phyloP scores from a whole-genome alignment of 768 basidiomycete species.

The Kwoniella bestiolae region DNA sequence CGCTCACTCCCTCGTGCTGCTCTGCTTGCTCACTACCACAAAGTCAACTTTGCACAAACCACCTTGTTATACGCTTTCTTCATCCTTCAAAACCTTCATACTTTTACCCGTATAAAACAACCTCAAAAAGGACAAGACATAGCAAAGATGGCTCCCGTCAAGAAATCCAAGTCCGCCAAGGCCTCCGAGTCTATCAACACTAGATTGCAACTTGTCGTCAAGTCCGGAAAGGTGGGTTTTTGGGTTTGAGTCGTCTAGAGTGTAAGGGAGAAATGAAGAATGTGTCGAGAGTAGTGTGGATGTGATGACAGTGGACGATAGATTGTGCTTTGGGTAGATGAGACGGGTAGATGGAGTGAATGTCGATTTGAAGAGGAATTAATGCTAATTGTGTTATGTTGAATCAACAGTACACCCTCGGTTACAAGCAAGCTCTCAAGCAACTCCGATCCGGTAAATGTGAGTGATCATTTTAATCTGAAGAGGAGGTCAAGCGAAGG shows the following conservation, averaged over 20 bases:
- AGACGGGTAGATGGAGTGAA: not conserved
- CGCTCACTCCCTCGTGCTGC: not conserved
- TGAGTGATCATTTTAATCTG: constrained; percentile 60
- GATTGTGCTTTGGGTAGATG: not conserved
- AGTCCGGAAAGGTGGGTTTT: constrained; percentile 76
- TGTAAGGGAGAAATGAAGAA: not conserved
- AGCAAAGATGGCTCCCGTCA: constrained; percentile 81
- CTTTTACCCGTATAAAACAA: constrained; percentile 19
- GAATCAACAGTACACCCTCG: constrained; percentile 70
- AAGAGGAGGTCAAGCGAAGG: not conserved
- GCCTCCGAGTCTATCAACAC: constrained; percentile 91
- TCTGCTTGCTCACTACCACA: constrained; percentile 18
- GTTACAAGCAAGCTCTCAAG: constrained; percentile 98
- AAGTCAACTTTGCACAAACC: constrained; percentile 1
- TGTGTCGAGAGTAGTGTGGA: constrained; percentile 4
- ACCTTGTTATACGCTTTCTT: constrained; percentile 1
- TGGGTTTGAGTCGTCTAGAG: not conserved
- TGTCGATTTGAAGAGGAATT: not conserved
- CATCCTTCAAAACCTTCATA: constrained; percentile 6
- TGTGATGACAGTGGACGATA: not conserved
- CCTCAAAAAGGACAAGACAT: constrained; percentile 7
- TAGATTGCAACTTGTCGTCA: constrained; percentile 88
- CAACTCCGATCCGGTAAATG: constrained; percentile 98
- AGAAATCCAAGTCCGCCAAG: constrained; percentile 93
- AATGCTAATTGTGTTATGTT: not conserved